Evolutionary conservation across 352 stramenopile species (phyloP), one percentile per base, ranked within the genome.

Genomic region (Hyaloperonospora arabidopsidis): DNA sequence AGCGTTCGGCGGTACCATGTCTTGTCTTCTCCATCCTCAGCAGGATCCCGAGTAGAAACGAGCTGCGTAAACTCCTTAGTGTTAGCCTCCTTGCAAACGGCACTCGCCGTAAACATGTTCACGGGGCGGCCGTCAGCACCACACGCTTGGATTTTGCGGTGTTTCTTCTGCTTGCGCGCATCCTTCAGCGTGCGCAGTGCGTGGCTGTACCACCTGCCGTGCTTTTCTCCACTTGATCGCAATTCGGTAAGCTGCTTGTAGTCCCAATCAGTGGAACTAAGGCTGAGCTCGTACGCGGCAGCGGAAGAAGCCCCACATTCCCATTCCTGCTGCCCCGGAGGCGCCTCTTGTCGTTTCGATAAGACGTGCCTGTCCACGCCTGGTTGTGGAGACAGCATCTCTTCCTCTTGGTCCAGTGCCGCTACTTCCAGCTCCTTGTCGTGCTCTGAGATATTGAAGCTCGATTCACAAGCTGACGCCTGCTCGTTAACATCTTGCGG

Each of bases 161-260:
- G 66, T 46, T 23, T 36, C 35, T 17, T 34, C 14, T 65, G 60
- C 49, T 80, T 39, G 7, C 70, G 76, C 23, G 76, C 61, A 36
- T 63, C 52, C 25, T 68, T 64, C 1, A 87, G 59, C n/a, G 53
- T 57, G 7, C 55, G 65, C 13, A 89, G 54, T 15, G 74, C 65
- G 3, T 59, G 48, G 19, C 57, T 59, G 41, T 76, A 65, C 66
- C 67, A 82, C 21, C 36, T 63, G 19, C 44, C 50, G 14, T 23
- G 46, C 17, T 68, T 52, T 46, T 67, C 59, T 8, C 49, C 45
- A 35, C 51, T 48, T 17, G 52, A 28, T 14, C 53, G 59, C 17
- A 79, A 47, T 15, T 73, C 22, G 0, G 64, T 57, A n/a, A 86
- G 65, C 44, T 84, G 45, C 11, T 53, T 57, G 41, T 75, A 85